Base-by-base conservation (phyloP, 805 yeast species). In the Hanseniaspora vineae region DNA sequence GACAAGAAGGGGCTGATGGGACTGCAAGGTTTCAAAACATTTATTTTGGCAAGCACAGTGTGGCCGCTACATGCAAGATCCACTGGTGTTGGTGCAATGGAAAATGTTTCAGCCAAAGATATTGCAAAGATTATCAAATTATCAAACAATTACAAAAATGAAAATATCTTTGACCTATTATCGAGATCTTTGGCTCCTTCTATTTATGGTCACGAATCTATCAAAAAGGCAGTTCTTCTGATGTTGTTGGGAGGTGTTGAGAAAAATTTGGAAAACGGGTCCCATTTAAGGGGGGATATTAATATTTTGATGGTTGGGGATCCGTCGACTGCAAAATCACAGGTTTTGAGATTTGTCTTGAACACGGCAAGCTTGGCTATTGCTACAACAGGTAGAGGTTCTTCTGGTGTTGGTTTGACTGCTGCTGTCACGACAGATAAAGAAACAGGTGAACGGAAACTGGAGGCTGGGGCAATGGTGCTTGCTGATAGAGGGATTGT, bases 401-500 rank as follows among this genome's bases (percentile, higher is more conserved):
- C 97, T n/a, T 89, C 97, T 1, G 98, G 98, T 65, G 98, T 92
- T 42, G 98, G 98, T 86, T 75, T 92, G 59, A 92, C 98, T 0
- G 98, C 98, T 17, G 98, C 98, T 1, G 98, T 92, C 2, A 89
- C 97, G 6, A 77, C 89, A 1, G 98, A 92, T 66, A 83, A 81
- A 58, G 98, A 92, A 65, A 92, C 98, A 0, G 97, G 97, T 51
- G 98, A 92, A 67, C 75, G 97, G 58, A 76, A 95, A 56, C 71
- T 92, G 54, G 98, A 92, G 67, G 98, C 97, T 1, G 98, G 98
- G 73, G 98, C 98, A 3, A 90, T 92, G 97, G 98, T 92, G 37
- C 71, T 92, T 52, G 98, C 97, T 12, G 98, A 92, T 66, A 73
- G 97, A 54, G 98, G 98, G 53, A 76, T 92, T 49, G 97, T 92